Conservation (phyloP, 108 stramenopile species). For the Asterionellopsis glacialis region DNA sequence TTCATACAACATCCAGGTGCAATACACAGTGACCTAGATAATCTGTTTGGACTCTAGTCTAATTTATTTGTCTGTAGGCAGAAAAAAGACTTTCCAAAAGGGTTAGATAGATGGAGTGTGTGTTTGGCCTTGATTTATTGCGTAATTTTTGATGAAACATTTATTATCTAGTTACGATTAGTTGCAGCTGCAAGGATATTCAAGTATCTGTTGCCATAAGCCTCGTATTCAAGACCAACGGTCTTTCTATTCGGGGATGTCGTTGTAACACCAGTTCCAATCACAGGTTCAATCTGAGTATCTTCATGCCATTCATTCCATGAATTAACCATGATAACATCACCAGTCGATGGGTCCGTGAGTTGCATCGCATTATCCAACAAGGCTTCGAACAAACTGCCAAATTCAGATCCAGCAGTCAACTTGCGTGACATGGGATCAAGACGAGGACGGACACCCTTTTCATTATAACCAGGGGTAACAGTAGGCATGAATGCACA, state of each 20-base stretch:
- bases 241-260: conserved; percentile 9
- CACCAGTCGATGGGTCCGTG: conserved; percentile 18
- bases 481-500: not conserved
- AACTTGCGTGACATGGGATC: conserved; percentile 28
- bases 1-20: too few relatives aligned
- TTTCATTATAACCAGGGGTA: not conserved
- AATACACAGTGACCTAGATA: too few relatives aligned
- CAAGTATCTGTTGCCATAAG: conserved; percentile 27
- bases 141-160: too few relatives aligned
- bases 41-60: too few relatives aligned
- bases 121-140: too few relatives aligned
- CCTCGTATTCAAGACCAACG: conserved; percentile 18
- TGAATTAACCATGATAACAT: conserved; percentile 22
- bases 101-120: too few relatives aligned
- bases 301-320: conserved; percentile 39
- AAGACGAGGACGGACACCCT: conserved; percentile 6
- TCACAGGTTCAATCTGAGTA: conserved; percentile 24
- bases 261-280: not conserved
- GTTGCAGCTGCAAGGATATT: not conserved
- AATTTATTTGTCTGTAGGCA: too few relatives aligned
- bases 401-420: conserved; percentile 8
- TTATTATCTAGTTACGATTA: not conserved
- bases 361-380: conserved; percentile 17
- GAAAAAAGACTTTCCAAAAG: too few relatives aligned
- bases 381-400: conserved; percentile 22